These are phyloP conservation scores for Thelephora terrestris DNA, from an alignment of 1,284 basidiomycete species.

Conservation along the genomic window DNA sequence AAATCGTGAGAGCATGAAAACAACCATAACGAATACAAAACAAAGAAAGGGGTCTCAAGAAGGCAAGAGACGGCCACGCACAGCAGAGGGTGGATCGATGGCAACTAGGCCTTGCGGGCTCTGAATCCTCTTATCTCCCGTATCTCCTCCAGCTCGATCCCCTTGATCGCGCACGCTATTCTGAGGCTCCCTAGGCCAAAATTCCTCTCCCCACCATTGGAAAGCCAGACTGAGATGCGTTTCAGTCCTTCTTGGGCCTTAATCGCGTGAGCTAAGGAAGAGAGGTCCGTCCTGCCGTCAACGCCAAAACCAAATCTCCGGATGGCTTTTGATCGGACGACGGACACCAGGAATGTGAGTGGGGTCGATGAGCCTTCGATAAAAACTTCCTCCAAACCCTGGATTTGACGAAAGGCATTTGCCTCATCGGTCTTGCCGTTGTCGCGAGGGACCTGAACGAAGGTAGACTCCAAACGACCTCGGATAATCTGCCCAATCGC, in stretches of 20 bases:
- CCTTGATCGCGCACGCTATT: conserved; percentile 20
- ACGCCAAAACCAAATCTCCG: too few species aligned
- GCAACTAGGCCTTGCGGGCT: conserved; percentile 1
- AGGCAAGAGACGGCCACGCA: too few species aligned
- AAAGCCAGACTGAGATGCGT: conserved; percentile 19
- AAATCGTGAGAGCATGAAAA: too few species aligned
- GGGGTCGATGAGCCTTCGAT: too few species aligned
- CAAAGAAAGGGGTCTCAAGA: too few species aligned
- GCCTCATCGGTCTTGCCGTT: too few species aligned
- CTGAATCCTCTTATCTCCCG: conserved; percentile 19
- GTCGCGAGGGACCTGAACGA: too few species aligned
- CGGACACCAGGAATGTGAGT: too few species aligned
- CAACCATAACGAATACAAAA: too few species aligned
- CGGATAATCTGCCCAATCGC: conserved; percentile 26
- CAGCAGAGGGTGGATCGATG: conserved; percentile 3
- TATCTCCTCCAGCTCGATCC: conserved; percentile 17
- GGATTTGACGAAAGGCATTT: too few species aligned
- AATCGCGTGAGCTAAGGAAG: neutral
- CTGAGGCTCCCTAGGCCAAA: conserved; percentile 15
- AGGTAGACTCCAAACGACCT: neutral
- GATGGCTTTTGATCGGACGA: too few species aligned
- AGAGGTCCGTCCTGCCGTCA: conserved; percentile 6
- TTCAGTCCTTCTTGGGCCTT: conserved; percentile 8
- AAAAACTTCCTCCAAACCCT: too few species aligned
- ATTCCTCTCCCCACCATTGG: conserved; percentile 18